Evolutionary conservation across 352 stramenopile species (phyloP), one percentile per base, ranked within the genome.

Genomic region (Pilasporangium apinafurcum): DNA sequence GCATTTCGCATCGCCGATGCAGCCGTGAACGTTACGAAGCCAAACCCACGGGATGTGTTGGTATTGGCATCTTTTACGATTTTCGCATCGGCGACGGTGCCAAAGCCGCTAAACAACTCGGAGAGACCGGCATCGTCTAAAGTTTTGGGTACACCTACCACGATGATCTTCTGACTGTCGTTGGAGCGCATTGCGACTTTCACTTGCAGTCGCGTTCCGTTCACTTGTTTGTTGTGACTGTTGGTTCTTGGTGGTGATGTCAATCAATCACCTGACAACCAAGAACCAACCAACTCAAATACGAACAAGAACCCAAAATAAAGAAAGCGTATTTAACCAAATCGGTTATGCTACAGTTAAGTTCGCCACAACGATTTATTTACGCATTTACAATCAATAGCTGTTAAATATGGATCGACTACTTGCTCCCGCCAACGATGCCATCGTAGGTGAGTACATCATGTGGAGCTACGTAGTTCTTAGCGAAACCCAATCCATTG

Each of bases 161-260:
- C 76, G 60, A 93, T 87, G 33, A 93, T 61, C 76, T 93, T 93
- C 56, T 86, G 76, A 38, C 65, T 84, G 57, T 88, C 77, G 50
- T 90, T 88, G 21, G 70, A 82, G 13, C 78, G 57, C 72, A 82
- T 88, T 8, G 28, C 25, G 28, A 18, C 38, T 35, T n/a, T n/a
- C n/a, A n/a, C n/a, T n/a, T n/a, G n/a, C n/a, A n/a, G n/a, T n/a
- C n/a, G n/a, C n/a, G n/a, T n/a, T n/a, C n/a, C n/a, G n/a, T n/a
- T n/a, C n/a, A n/a, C n/a, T n/a, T n/a, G 34, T 8, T 20, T n/a
- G 9, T 10, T 18, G 10, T 39, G 34, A 25, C 16, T 39, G 10
- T 18, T 18, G 34, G 34, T n/a, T 8, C 25, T 41, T 18, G 13
- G 29, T 12, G 13, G 25, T 24, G 21, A 41, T 24, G 6, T n/a